Percentiles rank a stretch among this genome's conserved stretches.
These are phyloP conservation scores for Morella rubra DNA, from an alignment of 306 rosid species.

Conservation along the genomic window DNA sequence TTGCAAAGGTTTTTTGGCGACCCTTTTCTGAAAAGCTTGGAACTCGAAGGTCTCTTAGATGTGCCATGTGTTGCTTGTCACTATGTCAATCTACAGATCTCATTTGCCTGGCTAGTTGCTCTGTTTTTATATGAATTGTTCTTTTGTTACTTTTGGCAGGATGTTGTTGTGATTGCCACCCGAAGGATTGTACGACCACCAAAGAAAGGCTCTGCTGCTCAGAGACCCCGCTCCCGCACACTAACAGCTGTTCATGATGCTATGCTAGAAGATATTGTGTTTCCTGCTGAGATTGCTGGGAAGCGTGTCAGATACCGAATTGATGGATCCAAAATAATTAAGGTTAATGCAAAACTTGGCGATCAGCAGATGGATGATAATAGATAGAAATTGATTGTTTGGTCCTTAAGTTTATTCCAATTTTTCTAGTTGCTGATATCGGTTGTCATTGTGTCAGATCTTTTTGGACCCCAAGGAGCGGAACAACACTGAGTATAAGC, in stretches of 20 bases:
- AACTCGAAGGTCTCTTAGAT: not conserved
- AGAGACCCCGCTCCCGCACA: slow-evolving; percentile 71
- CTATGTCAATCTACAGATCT: not conserved
- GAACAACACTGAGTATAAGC: slow-evolving; percentile 63
- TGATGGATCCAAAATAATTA: slow-evolving; percentile 69
- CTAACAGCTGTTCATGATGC: slow-evolving; percentile 74
- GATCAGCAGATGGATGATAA: not conserved
- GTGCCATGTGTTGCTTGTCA: not conserved
- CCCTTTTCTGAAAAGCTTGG: not conserved
- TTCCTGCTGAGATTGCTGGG: slow-evolving; percentile 79
- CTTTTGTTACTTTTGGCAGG: slow-evolving; percentile 34
- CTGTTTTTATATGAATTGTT: not conserved
- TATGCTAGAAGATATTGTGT: slow-evolving; percentile 65
- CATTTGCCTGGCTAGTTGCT: not conserved
- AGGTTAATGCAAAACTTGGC: slow-evolving; percentile 35
- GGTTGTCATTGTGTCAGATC: slow-evolving; percentile 26
- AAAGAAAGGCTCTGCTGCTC: slow-evolving; percentile 76
- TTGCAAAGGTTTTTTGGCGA: not conserved
- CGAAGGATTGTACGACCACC: slow-evolving; percentile 72
- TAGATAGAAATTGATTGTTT: not conserved
- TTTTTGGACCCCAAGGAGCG: slow-evolving; percentile 65
- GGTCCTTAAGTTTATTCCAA: not conserved
- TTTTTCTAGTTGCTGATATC: not conserved
- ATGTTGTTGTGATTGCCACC: slow-evolving; percentile 65
- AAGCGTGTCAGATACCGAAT: slow-evolving; percentile 58